phyloP scores from a whole-genome alignment of 2,329 filamentous ascomycete genomes.

The Sodiomyces alkalinus region DNA sequence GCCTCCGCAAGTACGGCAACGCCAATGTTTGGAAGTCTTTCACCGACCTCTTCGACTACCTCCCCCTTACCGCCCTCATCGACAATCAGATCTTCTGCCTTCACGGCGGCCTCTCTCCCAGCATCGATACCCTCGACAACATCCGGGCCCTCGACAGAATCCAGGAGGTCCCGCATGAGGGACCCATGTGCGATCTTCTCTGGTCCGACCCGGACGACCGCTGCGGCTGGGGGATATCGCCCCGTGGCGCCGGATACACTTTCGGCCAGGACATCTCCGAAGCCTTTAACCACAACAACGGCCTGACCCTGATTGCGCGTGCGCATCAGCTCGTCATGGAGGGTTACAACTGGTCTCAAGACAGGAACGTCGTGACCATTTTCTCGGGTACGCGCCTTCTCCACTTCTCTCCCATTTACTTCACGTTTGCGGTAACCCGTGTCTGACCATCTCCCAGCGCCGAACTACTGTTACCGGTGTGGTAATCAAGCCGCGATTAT shows the following conservation, averaged over 20 bases:
- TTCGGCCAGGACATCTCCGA: conserved; percentile 97
- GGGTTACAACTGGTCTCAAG: conserved; percentile 98
- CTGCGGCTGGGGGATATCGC: conserved; percentile 91
- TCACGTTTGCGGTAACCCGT: conserved; percentile 11
- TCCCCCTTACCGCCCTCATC: conserved; percentile 90
- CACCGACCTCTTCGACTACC: conserved; percentile 96
- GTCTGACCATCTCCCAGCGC: conserved; percentile 38
- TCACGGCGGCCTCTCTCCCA: conserved; percentile 91
- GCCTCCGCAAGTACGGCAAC: conserved; percentile 95
- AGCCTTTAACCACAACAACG: conserved; percentile 98
- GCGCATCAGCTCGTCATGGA: conserved; percentile 99
- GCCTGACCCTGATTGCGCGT: conserved; percentile 83
- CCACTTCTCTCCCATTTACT: background rate
- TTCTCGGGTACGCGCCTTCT: conserved; percentile 79
- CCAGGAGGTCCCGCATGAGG: conserved; percentile 96
- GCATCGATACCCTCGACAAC: conserved; percentile 88
- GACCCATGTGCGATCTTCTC: conserved; percentile 92
- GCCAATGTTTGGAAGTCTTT: conserved; percentile 99
- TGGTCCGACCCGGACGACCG: conserved; percentile 98
- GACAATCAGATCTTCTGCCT: conserved; percentile 99
- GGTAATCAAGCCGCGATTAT: conserved; percentile 99
- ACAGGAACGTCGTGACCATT: conserved; percentile 95
- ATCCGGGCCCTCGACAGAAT: conserved; percentile 91
- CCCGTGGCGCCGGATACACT: conserved; percentile 85
- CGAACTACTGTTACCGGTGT: conserved; percentile 96